Evolutionary conservation across 177 flowering plant species (phyloP).

Genomic region (Vitis hybrid): DNA sequence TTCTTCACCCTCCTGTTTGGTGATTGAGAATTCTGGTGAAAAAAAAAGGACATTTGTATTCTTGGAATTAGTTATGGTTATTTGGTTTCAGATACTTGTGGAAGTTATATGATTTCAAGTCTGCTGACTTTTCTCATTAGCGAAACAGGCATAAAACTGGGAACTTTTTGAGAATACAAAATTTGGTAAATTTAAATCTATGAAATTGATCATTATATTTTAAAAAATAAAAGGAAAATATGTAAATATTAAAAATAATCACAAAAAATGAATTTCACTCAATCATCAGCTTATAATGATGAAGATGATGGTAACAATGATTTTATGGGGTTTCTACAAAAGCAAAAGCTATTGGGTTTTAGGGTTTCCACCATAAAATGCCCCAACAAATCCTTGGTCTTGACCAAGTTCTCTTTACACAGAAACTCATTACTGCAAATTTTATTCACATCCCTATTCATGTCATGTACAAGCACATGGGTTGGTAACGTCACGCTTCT

Average conservation of each 20-base stretch:
- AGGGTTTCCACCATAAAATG: constrained; percentile 40
- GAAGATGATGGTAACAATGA: neutral
- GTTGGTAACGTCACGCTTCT: constrained; percentile 23
- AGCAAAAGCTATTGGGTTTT: constrained; percentile 14
- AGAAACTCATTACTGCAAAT: constrained; percentile 47
- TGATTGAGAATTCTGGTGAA: neutral
- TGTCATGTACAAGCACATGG: constrained; percentile 50
- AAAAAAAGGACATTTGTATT: too few relatives aligned
- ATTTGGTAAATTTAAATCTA: too few relatives aligned
- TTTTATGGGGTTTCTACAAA: constrained; percentile 21
- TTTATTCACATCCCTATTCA: constrained; percentile 42
- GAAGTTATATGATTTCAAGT: neutral
- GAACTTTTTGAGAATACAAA: neutral
- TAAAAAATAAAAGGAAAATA: neutral
- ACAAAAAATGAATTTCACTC: neutral
- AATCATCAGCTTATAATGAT: neutral
- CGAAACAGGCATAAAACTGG: constrained; percentile 6
- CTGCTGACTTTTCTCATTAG: neutral
- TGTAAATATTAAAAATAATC: neutral
- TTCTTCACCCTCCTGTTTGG: constrained; percentile 24
- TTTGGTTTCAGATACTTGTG: too few relatives aligned
- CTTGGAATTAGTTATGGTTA: too few relatives aligned
- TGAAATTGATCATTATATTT: neutral
- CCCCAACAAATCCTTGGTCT: constrained; percentile 29
- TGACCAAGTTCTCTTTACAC: constrained; percentile 48